phyloP scores from a whole-genome alignment of 1,139 yeast genomes.

The Fermentozyma sake region DNA sequence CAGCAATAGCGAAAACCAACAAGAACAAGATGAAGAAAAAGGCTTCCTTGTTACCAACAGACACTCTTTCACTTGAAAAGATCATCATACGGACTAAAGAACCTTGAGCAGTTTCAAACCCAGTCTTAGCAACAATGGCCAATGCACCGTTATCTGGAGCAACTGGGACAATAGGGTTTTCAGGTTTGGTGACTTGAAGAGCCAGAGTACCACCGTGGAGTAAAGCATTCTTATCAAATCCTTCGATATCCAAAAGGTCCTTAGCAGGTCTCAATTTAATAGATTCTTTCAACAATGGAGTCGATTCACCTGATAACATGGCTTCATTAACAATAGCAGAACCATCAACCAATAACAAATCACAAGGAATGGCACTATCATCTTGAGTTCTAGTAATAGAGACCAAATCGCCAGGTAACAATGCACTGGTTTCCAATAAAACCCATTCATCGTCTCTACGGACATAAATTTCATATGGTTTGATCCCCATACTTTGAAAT shows the following conservation, averaged over 20 bases:
- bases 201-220: conserved; percentile 97
- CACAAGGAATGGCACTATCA: conserved; percentile 96
- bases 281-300: conserved; percentile 92
- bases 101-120: conserved; percentile 98
- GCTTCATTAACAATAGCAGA: conserved; percentile 95
- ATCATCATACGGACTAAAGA: conserved; percentile 97
- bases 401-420: conserved; percentile 90
- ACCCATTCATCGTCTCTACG: conserved; percentile 71
- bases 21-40: conserved; percentile 86
- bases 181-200: conserved; percentile 79
- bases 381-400: conserved; percentile 86
- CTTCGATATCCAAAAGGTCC: conserved; percentile 69
- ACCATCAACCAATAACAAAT: conserved; percentile 78
- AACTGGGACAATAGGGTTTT: conserved; percentile 41
- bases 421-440: conserved; percentile 62
- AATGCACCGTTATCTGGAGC: conserved; percentile 93
- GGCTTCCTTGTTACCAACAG: conserved; percentile 94
- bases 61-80: conserved; percentile 92
- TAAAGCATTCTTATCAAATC: conserved; percentile 82
- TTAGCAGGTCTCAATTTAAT: conserved; percentile 73
- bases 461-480: conserved; percentile 77
- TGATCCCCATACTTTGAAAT: conserved; percentile 95
- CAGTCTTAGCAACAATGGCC: conserved; percentile 88
- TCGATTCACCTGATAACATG: conserved; percentile 96
- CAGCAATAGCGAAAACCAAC: conserved; percentile 87